Evolutionary conservation across 1,284 basidiomycete species (phyloP), one percentile per base, ranked within the genome.

Genomic region (Anthracocystis panici-leucophaei): DNA sequence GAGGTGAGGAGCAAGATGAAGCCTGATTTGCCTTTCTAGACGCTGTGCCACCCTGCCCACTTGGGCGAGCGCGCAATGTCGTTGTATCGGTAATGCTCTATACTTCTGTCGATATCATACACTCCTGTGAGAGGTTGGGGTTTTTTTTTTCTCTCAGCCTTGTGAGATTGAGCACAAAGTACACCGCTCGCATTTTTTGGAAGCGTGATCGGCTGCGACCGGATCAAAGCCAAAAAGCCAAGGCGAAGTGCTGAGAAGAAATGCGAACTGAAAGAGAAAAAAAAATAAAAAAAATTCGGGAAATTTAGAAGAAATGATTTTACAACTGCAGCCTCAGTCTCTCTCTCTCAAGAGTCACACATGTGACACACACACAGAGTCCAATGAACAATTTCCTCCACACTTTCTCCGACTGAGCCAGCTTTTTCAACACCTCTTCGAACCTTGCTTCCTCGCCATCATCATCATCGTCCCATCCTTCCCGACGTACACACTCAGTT

Each of bases 1-100:
- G 70, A 76, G 45, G 69, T 62, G 2, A 64, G 44, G 57, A 65
- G 46, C 42, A 76, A 76, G 63, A 35, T 66, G 50, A 76, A 69
- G 63, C 74, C 74, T 40, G 61, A 62, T 2, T 45, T 76, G 23
- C 65, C 74, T 23, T 76, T 76, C 63, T 76, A 60, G 62, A 7
- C 18, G 14, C 35, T 5, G 35, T 27, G 27, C 27, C 35, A 16
- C 14, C 2, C 29, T 31, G 5, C 9, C 9, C 9, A 11, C 12
- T 33, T 33, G 33, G 7, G 7, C 33, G 33, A 11, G 12, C 33
- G 33, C 29, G 12, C n/a, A 33, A 33, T 33, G 10, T 33, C 33
- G 12, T 33, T 33, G 33, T 33, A 33, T 33, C 33, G 12, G 35
- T 38, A 38, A 33, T 33, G 31, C 31, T 33, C 31, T 33, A 33